phyloP scores from a whole-genome alignment of 768 basidiomycete species.

The Xanthoconium stramineum region DNA sequence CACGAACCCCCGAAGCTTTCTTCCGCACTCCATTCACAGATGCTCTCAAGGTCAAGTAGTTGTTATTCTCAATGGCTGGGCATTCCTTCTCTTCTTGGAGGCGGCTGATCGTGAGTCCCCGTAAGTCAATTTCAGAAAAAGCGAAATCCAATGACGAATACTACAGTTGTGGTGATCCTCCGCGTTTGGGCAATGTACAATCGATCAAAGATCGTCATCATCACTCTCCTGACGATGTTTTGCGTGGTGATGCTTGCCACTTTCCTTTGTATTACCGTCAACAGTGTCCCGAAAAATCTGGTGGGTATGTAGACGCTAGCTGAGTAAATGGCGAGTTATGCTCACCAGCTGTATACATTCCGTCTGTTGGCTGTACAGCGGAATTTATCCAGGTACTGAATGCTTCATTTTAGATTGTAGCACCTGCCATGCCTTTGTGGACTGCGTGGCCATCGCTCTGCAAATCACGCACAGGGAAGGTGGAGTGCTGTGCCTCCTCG shows the following conservation, averaged over 20 bases:
- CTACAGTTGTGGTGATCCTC: conserved; percentile 1
- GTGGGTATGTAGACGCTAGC: not conserved
- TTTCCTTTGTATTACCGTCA: not conserved
- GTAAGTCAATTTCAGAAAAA: not conserved
- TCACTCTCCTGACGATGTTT: not conserved
- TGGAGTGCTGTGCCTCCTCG: not conserved
- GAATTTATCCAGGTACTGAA: not conserved
- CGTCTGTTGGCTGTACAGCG: not conserved
- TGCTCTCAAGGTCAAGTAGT: not conserved
- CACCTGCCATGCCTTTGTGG: not conserved
- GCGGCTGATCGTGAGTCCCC: conserved; percentile 6
- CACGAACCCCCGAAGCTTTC: too few relatives aligned
- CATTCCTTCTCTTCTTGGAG: not conserved
- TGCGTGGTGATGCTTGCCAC: not conserved
- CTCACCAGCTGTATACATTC: not conserved
- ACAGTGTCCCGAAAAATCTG: not conserved
- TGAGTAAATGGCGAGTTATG: not conserved
- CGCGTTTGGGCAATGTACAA: conserved; percentile 2
- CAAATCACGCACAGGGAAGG: not conserved
- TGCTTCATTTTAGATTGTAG: not conserved
- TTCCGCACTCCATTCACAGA: not conserved
- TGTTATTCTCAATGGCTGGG: not conserved
- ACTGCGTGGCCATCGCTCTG: not conserved
- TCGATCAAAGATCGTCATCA: not conserved
- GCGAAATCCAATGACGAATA: not conserved